These are phyloP conservation scores for Tulasnella sp. DNA, from an alignment of 768 basidiomycete species.

Conservation along the genomic window DNA sequence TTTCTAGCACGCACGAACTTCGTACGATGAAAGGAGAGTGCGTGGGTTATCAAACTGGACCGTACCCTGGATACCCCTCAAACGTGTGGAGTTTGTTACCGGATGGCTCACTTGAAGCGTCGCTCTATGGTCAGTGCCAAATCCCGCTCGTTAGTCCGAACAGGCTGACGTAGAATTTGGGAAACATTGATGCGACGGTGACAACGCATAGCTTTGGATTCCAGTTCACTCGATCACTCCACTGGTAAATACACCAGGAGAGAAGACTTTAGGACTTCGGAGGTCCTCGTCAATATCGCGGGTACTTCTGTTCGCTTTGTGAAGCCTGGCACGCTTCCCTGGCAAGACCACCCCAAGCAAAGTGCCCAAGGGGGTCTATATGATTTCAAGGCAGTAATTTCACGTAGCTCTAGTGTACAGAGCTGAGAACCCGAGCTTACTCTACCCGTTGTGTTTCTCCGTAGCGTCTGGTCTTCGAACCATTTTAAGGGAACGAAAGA, in stretches of 20 bases:
- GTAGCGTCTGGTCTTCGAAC: background rate
- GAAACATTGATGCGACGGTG: background rate
- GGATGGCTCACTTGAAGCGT: background rate
- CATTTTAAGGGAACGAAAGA: background rate
- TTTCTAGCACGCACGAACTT: background rate
- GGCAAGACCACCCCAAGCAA: background rate
- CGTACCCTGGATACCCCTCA: too few relatives aligned
- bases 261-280: background rate
- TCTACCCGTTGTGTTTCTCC: background rate
- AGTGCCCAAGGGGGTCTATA: background rate
- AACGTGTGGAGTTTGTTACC: background rate
- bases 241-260: background rate
- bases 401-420: background rate
- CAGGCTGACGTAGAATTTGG: too few relatives aligned
- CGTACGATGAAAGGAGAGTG: too few relatives aligned
- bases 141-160: background rate
- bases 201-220: background rate
- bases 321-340: background rate
- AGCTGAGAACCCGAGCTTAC: background rate
- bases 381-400: background rate
- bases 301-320: background rate
- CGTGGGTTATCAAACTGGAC: too few relatives aligned
- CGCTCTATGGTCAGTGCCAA: background rate
- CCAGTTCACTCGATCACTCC: background rate
- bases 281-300: background rate